Evolutionary conservation across 805 yeast species (phyloP).

Genomic region (Hanseniaspora pseudoguilliermondii): DNA sequence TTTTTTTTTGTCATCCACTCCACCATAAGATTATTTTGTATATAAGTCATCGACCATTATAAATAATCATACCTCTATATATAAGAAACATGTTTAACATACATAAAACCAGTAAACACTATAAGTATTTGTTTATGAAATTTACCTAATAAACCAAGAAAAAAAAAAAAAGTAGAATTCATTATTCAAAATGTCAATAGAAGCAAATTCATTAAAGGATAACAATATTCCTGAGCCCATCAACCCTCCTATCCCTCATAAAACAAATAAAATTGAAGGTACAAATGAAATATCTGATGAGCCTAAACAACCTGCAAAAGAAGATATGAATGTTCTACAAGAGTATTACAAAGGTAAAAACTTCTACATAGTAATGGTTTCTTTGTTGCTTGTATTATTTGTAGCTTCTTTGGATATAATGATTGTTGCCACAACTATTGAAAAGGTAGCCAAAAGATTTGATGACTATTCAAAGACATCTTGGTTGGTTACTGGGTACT

Average conservation of each 20-base stretch:
- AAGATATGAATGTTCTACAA: neutral
- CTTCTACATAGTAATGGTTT: slow-evolving; percentile 14
- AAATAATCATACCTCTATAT: no score
- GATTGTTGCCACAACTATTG: slow-evolving; percentile 40
- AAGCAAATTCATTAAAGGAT: no score
- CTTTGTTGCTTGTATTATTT: slow-evolving; percentile 21
- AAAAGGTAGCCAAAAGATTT: slow-evolving; percentile 39
- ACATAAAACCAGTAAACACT: no score
- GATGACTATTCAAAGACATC: slow-evolving; percentile 39
- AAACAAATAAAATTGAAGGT: neutral
- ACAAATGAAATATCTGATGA: neutral
- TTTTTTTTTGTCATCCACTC: no score
- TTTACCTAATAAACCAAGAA: no score
- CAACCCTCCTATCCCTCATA: neutral
- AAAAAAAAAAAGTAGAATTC: no score
- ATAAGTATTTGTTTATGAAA: no score
- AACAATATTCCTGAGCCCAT: no score
- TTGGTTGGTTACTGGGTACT: slow-evolving; percentile 46
- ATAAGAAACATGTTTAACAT: no score
- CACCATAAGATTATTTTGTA: no score
- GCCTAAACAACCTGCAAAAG: neutral
- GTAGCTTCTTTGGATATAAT: slow-evolving; percentile 46
- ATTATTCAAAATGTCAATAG: no score
- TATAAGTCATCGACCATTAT: no score
- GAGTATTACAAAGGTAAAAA: slow-evolving; percentile 10